These are phyloP conservation scores for Solanum appendiculatum DNA, from an alignment of 257 asterid species.

Conservation along the genomic window DNA sequence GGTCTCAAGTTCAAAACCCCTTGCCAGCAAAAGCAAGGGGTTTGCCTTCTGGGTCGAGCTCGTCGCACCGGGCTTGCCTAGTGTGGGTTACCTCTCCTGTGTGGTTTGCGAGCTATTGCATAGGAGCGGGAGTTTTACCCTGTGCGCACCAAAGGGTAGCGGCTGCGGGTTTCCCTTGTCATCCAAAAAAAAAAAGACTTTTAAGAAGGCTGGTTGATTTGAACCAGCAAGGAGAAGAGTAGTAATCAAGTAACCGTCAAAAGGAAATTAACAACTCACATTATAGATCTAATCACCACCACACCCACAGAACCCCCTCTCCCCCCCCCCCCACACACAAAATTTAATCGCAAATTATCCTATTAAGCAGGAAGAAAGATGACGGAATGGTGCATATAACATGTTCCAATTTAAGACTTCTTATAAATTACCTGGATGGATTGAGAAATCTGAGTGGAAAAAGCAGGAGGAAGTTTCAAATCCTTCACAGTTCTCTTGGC, in stretches of 20 bases:
- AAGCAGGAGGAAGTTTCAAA: constrained; percentile 89
- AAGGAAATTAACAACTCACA: neutral
- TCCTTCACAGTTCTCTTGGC: constrained; percentile 92
- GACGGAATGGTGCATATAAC: neutral
- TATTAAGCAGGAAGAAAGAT: neutral
- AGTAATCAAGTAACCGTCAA: neutral
- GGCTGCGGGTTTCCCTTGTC: too few relatives aligned
- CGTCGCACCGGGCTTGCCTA: too few relatives aligned
- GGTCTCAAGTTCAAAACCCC: too few relatives aligned
- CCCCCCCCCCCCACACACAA: neutral
- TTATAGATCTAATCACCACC: neutral
- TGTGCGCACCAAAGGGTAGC: too few relatives aligned
- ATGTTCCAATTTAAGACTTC: neutral
- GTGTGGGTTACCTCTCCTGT: too few relatives aligned
- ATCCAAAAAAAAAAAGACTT: too few relatives aligned
- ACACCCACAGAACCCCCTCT: too few relatives aligned
- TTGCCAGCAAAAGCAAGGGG: too few relatives aligned
- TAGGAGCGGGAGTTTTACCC: too few relatives aligned
- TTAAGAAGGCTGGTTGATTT: neutral
- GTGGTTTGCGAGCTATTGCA: too few relatives aligned
- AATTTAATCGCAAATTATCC: neutral
- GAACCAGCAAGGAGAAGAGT: neutral
- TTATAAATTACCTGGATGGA: constrained; percentile 62
- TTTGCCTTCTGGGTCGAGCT: too few relatives aligned
- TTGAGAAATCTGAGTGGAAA: constrained; percentile 86